These are phyloP conservation scores for Fusarium lyarnte DNA, from an alignment of 2,329 filamentous ascomycete species.

Conservation along the genomic window DNA sequence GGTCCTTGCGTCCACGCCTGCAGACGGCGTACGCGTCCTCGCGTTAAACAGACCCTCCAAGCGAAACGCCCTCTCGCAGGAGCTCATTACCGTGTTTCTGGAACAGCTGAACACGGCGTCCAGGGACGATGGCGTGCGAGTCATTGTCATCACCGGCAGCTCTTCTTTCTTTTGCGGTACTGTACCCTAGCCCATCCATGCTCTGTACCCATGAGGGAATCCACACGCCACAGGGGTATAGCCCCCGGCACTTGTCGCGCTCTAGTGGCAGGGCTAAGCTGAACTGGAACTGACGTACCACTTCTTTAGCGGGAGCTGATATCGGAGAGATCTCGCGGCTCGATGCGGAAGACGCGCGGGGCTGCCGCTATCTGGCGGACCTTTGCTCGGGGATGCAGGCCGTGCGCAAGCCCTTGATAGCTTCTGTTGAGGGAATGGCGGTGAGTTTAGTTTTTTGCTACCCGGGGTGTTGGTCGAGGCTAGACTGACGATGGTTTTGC, in stretches of 20 bases:
- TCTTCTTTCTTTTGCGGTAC: constrained; percentile 51
- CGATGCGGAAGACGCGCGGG: constrained; percentile 46
- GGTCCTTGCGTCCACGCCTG: constrained; percentile 42
- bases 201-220: background rate
- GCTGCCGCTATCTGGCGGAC: constrained; percentile 52
- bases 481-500: constrained; percentile 6
- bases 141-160: constrained; percentile 52
- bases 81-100: constrained; percentile 58
- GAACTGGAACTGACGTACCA: constrained; percentile 9
- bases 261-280: constrained; percentile 11
- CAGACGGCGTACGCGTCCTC: constrained; percentile 55
- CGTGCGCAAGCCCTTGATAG: constrained; percentile 58
- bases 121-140: constrained; percentile 45
- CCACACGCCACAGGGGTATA: background rate
- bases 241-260: constrained; percentile 13
- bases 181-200: background rate
- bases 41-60: constrained; percentile 64
- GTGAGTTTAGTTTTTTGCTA: constrained; percentile 47
- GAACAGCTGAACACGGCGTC: constrained; percentile 39
- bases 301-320: constrained; percentile 47
- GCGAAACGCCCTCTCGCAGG: constrained; percentile 65
- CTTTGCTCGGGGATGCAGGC: constrained; percentile 49
- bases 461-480: background rate
- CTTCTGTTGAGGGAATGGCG: constrained; percentile 60
- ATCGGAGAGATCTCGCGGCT: constrained; percentile 49